Percentiles rank a stretch among this genome's conserved stretches.
phyloP scores from a whole-genome alignment of 805 yeast species.

The Ogataea philodendri region DNA sequence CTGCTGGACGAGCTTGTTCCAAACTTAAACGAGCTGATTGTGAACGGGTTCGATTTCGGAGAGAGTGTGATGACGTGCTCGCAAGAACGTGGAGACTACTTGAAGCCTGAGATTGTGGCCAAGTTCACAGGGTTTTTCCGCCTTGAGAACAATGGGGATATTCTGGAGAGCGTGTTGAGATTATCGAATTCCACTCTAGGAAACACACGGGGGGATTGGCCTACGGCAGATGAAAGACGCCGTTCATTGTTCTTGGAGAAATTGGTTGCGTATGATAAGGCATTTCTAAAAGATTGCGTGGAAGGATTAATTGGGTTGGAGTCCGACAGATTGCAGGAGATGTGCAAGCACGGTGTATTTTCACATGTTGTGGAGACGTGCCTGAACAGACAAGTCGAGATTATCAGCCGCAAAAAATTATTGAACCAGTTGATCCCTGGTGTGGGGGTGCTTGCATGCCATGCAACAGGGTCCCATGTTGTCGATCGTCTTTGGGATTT shows the following conservation, averaged over 20 bases:
- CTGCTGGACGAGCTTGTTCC: slow-evolving; percentile 68
- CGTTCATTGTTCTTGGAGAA: slow-evolving; percentile 72
- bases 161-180: slow-evolving; percentile 66
- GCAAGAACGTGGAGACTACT: slow-evolving; percentile 51
- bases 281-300: slow-evolving; percentile 55
- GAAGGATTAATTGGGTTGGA: slow-evolving; percentile 61
- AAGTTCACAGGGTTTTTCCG: slow-evolving; percentile 45
- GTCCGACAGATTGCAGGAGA: slow-evolving; percentile 57
- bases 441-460: slow-evolving; percentile 63
- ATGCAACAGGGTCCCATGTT: slow-evolving; percentile 88
- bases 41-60: slow-evolving; percentile 70
- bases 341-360: slow-evolving; percentile 88
- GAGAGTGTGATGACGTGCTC: slow-evolving; percentile 67
- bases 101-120: slow-evolving; percentile 56
- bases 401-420: slow-evolving; percentile 58
- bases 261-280: slow-evolving; percentile 64
- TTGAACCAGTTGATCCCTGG: slow-evolving; percentile 58
- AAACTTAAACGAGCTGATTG: slow-evolving; percentile 56
- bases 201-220: slow-evolving; percentile 85
- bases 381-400: slow-evolving; percentile 46
- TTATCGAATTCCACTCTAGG: slow-evolving; percentile 72
- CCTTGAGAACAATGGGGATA: slow-evolving; percentile 37
- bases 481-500: slow-evolving; percentile 83
- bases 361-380: slow-evolving; percentile 82
- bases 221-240: slow-evolving; percentile 85